Base-by-base conservation (phyloP, 2,329 filamentous ascomycete species). In the Xenoacremonium recifei region DNA sequence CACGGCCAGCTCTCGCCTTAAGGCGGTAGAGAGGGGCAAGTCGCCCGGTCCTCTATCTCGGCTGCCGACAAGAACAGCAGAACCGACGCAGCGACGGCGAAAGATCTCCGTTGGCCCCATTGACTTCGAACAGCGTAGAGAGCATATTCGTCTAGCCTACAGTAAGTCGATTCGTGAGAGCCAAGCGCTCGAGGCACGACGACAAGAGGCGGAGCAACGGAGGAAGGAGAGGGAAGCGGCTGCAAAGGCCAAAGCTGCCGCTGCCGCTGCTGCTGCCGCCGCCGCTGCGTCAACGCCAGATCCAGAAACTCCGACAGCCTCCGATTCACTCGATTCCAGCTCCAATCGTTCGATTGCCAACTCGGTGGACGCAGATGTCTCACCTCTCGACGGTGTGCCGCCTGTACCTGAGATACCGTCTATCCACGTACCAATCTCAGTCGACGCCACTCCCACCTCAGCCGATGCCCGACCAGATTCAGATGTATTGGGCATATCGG, bases 131-230 rank as follows among this genome's bases (percentile, higher is more conserved):
- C 87, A 88, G 52, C 79, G 89, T 37, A 78, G 90, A 54, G 85
- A 89, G 59, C 82, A 84, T 47, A 95, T 95, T 55, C 85, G 91
- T 54, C 80, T 89, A 42, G 89, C 89, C 12, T 92, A 95, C 63
- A 91, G 82, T 54, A 88, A 87, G 60, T 89, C 86, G n/a, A 82
- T 93, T 35, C 79, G 85, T 49, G 85, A 89, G 58, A 85, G 72
- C 54, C 83, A 87, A 58, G 82, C 77, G 44, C 65, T 71, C n/a
- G 75, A 76, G 43, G 74, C 72, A 38, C 72, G 74, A 58, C 68
- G 74, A 60, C 68, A 69, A 38, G 76, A 76, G 23, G 75, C 74
- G 17, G 76, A 80, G 47, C 54, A 55, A 42, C 76, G 72, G 50
- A 69, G 72, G 48, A 75, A 71, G 58, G 75, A 77, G 49, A 63